A percentile compares a stretch with the other conserved stretches of the same genome.
phyloP scores from a whole-genome alignment of 495 filamentous ascomycete species.

The Chaetomium fimeti region DNA sequence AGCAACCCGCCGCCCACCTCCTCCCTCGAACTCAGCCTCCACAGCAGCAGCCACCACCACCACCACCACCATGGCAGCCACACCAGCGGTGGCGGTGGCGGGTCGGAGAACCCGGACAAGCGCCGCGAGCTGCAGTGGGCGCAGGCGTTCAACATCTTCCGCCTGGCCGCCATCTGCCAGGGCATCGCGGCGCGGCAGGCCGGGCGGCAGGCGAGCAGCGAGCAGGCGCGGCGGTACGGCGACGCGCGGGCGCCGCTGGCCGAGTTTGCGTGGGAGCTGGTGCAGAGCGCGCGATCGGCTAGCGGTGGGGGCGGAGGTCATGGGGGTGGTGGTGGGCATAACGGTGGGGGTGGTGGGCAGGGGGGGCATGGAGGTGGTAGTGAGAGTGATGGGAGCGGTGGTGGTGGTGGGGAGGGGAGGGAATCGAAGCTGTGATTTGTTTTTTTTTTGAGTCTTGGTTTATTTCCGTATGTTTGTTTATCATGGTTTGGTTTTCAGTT shows the following conservation, averaged over 20 bases:
- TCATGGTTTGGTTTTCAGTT: too few relatives aligned
- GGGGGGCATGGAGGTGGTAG: too few relatives aligned
- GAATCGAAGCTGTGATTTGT: neutral
- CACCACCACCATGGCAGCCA: too few relatives aligned
- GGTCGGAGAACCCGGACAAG: conserved; percentile 36
- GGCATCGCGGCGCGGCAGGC: conserved; percentile 88
- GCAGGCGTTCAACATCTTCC: conserved; percentile 58
- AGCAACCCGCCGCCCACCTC: conserved; percentile 36
- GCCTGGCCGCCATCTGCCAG: conserved; percentile 81
- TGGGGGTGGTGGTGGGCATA: conserved; percentile 16
- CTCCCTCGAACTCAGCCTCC: conserved; percentile 30
- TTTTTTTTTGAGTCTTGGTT: neutral
- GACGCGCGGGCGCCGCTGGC: conserved; percentile 64
- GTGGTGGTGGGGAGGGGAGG: neutral
- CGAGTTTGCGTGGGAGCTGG: conserved; percentile 69
- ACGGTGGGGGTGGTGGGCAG: conserved; percentile 3
- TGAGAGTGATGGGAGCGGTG: neutral
- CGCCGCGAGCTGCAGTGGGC: conserved; percentile 65
- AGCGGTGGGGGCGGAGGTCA: conserved; percentile 12
- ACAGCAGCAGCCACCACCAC: conserved; percentile 2
- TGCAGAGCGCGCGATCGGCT: conserved; percentile 27
- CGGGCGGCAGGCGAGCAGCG: conserved; percentile 84
- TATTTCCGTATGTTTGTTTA: neutral
- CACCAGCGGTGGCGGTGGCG: neutral
- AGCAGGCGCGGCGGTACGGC: conserved; percentile 70